phyloP scores from a whole-genome alignment of 768 basidiomycete species.

The Lactarius tabidus region DNA sequence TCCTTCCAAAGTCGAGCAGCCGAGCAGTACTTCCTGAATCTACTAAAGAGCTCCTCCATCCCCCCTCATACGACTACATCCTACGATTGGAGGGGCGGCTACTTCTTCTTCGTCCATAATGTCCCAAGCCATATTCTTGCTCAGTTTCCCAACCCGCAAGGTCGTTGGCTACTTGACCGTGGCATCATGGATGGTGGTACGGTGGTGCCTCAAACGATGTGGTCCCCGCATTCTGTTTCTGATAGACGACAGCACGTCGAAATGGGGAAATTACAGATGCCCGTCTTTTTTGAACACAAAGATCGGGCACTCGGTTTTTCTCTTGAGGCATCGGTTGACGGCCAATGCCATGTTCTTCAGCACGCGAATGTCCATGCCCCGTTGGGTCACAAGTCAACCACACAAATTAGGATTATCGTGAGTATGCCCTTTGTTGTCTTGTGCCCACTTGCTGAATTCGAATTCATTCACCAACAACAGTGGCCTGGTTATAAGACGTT shows the following conservation, averaged over 20 bases:
- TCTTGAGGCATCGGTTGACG: neutral
- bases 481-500: neutral
- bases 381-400: neutral
- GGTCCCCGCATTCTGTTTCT: too few relatives aligned
- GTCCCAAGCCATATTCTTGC: neutral
- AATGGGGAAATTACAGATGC: neutral
- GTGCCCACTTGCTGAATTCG: neutral
- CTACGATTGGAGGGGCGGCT: neutral
- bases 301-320: neutral
- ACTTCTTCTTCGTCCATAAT: too few relatives aligned
- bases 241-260: neutral
- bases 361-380: neutral
- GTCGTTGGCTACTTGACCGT: neutral
- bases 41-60: neutral
- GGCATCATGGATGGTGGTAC: neutral
- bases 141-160: too few relatives aligned
- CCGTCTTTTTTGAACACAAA: neutral
- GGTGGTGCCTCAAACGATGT: neutral
- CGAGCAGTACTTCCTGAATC: neutral
- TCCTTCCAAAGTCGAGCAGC: neutral
- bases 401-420: neutral
- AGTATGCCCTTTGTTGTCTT: neutral
- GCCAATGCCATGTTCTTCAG: neutral
- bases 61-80: neutral
- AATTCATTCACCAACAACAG: neutral